Base-by-base conservation (phyloP, 768 basidiomycete species). In the Boletellus ananas region DNA sequence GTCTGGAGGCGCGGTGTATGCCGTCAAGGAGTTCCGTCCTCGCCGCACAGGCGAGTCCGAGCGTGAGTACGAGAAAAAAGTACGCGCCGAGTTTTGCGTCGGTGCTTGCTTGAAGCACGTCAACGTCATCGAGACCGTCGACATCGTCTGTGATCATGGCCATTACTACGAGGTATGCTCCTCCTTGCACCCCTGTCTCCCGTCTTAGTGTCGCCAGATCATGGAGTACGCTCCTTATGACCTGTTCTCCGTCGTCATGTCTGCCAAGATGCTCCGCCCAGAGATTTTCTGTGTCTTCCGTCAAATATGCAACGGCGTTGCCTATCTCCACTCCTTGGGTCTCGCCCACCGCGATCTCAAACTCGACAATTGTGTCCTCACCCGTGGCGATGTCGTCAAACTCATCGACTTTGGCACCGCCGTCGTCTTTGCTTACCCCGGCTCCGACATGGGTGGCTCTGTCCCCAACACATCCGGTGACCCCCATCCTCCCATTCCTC, bases 221-320 rank as follows among this genome's bases (percentile, higher is more conserved):
- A 99, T 99, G 96, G 95, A 98, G 70, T 98, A 96, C 62, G 96
- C 96, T 3, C 96, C 96, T 16, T 96, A 85, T 64, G 96, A 99
- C 72, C 84, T 99, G 49, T 99, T 99, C 74, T 91, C 89, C 52
- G 94, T 97, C 64, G 96, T 99, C 78, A 99, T 99, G 96, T 94
- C 94, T 14, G 90, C 92, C 56, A 96, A 93, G 73, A 99, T 99
- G 96, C 82, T 85, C 52, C 87, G 96, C 20, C 94, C 94, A 45
- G 95, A 99, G 71, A 94, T 97, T 47, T 98, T 96, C 74, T 99
- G 96, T 67, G 93, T 98, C 56, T 98, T 98, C 73, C 90, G 94
- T 52, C 96, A 99, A 71, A 97, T 99, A 59, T 91, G 94, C 70
- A 89, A 92, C 60, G 96, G 96, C 49, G 95, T 99, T 55, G 90